Conservation (phyloP, 805 yeast species). For the Teunomyces kruisii region DNA sequence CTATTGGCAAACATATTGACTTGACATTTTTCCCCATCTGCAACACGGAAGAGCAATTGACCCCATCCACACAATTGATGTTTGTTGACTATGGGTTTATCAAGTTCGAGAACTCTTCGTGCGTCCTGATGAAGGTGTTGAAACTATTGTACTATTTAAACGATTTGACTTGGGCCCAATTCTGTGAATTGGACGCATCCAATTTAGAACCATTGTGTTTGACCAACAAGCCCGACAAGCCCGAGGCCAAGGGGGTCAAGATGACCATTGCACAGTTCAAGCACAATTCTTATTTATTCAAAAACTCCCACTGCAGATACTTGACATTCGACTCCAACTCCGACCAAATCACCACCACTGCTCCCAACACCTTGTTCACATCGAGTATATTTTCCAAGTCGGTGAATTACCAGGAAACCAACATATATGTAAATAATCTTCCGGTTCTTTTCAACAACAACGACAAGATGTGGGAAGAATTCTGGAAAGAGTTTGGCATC, state of each 20-base stretch:
- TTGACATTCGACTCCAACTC: not conserved
- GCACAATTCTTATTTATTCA: constrained; percentile 29
- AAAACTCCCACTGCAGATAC: constrained; percentile 3
- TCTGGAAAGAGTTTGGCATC: constrained; percentile 41
- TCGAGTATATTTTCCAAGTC: constrained; percentile 17
- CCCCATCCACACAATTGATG: not conserved
- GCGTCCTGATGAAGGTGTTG: constrained; percentile 47
- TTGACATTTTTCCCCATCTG: constrained; percentile 51
- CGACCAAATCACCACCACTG: not conserved
- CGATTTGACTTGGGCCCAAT: constrained; percentile 47
- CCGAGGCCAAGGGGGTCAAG: constrained; percentile 12
- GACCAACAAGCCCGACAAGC: not conserved
- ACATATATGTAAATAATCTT: constrained; percentile 67
- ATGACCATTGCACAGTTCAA: constrained; percentile 37
- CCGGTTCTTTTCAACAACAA: constrained; percentile 56
- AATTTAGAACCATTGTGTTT: constrained; percentile 8
- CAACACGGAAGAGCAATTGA: constrained; percentile 24
- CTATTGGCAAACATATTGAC: constrained; percentile 47
- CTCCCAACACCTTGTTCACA: constrained; percentile 4
- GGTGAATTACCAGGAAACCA: constrained; percentile 59
- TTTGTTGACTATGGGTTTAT: constrained; percentile 48
- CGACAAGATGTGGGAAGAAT: constrained; percentile 40
- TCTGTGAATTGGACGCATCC: constrained; percentile 13
- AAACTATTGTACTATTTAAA: constrained; percentile 49
- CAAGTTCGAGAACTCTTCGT: constrained; percentile 35